phyloP scores from a whole-genome alignment of 2,329 filamentous ascomycete genomes.

The Pseudopithomyces chartarum region DNA sequence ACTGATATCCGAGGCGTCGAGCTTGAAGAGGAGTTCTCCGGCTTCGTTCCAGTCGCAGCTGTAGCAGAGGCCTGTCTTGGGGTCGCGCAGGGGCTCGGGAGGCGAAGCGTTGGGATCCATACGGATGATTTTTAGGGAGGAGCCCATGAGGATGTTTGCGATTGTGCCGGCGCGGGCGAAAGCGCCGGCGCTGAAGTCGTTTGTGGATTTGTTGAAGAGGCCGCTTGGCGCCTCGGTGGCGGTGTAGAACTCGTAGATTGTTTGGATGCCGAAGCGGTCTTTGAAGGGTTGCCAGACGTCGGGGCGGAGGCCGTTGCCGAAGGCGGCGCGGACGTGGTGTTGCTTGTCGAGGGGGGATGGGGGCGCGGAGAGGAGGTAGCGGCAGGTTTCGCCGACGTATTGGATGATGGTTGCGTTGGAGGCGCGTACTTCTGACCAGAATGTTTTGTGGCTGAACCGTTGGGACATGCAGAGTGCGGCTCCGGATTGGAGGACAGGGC shows the following conservation, averaged over 20 bases:
- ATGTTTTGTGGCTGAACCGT: slow-evolving; percentile 44
- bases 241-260: slow-evolving; percentile 47
- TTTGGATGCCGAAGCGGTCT: slow-evolving; percentile 44
- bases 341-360: slow-evolving; percentile 35
- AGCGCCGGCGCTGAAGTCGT: slow-evolving; percentile 63
- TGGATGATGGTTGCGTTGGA: slow-evolving; percentile 45
- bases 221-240: slow-evolving; percentile 62
- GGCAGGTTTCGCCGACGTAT: slow-evolving; percentile 47
- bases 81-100: slow-evolving; percentile 64
- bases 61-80: slow-evolving; percentile 67
- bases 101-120: slow-evolving; percentile 68
- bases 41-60: slow-evolving; percentile 67
- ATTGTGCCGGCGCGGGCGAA: slow-evolving; percentile 74
- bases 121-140: slow-evolving; percentile 65
- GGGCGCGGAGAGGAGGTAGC: slow-evolving; percentile 44
- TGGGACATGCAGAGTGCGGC: slow-evolving; percentile 33
- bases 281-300: slow-evolving; percentile 50
- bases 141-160: slow-evolving; percentile 55
- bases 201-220: slow-evolving; percentile 59
- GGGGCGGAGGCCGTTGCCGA: slow-evolving; percentile 48
- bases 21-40: slow-evolving; percentile 68
- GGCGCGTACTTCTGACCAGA: slow-evolving; percentile 44
- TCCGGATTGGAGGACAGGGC: slow-evolving; percentile 32
- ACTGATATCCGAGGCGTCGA: slow-evolving; percentile 51
- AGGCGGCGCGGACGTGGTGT: slow-evolving; percentile 39